These are phyloP conservation scores for Bonnemaisonia californica DNA, from an alignment of 31 red algal genomes.

Conservation along the genomic window DNA sequence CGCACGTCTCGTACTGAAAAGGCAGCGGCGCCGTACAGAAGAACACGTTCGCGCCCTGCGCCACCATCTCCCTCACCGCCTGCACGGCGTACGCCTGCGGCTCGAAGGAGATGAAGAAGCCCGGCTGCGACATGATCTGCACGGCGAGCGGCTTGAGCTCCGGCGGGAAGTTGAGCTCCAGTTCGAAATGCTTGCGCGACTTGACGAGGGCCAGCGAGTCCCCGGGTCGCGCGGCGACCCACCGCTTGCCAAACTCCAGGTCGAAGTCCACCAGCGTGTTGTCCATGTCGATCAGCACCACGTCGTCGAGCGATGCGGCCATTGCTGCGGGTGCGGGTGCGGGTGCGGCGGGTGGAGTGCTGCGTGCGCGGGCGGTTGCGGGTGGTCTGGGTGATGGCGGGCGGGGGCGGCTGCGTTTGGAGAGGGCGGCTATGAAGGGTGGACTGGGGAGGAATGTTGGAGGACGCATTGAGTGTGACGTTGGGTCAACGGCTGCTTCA, in stretches of 20 bases:
- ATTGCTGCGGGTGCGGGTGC: too few relatives aligned
- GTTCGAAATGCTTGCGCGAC: constrained; percentile 84
- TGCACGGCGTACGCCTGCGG: constrained; percentile 71
- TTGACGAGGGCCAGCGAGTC: constrained; percentile 54
- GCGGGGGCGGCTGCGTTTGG: too few relatives aligned
- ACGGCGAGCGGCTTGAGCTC: constrained; percentile 67
- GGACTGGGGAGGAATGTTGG: too few relatives aligned
- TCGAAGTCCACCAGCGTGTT: constrained; percentile 93
- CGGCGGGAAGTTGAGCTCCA: constrained; percentile 84
- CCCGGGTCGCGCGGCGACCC: constrained; percentile 56
- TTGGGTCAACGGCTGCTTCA: too few relatives aligned
- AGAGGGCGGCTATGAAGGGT: too few relatives aligned
- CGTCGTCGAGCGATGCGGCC: too few relatives aligned
- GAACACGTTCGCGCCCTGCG: constrained; percentile 62
- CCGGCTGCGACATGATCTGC: constrained; percentile 74
- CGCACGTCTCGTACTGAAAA: constrained; percentile 92
- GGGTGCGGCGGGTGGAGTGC: too few relatives aligned
- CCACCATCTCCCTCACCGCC: constrained; percentile 74
- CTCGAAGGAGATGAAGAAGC: constrained; percentile 80
- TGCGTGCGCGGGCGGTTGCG: too few relatives aligned
- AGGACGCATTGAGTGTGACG: too few relatives aligned
- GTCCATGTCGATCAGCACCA: constrained; percentile 95
- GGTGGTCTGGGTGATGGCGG: too few relatives aligned
- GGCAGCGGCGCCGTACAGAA: constrained; percentile 93
- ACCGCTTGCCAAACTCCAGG: constrained; percentile 80